Evolutionary conservation across 306 rosid genomes (phyloP).

Genomic region (Cicer arietinum): DNA sequence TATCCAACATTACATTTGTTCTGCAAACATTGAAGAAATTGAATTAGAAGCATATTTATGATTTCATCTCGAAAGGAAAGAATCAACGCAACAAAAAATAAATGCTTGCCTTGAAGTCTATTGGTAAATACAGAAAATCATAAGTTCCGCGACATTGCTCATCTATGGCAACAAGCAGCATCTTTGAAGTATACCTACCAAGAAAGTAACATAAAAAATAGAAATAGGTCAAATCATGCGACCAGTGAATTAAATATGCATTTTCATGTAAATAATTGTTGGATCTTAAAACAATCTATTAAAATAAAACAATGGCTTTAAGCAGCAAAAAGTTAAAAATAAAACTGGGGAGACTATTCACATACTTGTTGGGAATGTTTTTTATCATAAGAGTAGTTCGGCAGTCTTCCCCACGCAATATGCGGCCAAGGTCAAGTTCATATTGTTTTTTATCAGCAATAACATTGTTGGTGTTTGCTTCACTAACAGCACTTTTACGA

Average conservation of each 20-base stretch:
- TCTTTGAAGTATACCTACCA: conserved; percentile 84
- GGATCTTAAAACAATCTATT: conserved; percentile 14
- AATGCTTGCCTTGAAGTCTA: conserved; percentile 79
- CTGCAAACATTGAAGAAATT: conserved; percentile 52
- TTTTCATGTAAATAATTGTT: conserved; percentile 1
- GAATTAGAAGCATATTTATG: conserved; percentile 41
- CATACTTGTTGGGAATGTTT: conserved; percentile 89
- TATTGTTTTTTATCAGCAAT: conserved; percentile 71
- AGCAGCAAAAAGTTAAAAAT: conserved; percentile 18
- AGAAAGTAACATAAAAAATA: conserved; percentile 25
- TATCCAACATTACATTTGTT: conserved; percentile 95
- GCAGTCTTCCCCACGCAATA: conserved; percentile 68
- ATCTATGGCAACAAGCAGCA: conserved; percentile 86
- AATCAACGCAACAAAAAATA: conserved; percentile 34
- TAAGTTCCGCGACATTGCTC: conserved; percentile 84
- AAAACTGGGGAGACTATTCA: conserved; percentile 22
- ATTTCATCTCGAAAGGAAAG: conserved; percentile 28
- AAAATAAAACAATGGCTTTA: conserved; percentile 29
- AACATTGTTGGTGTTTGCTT: conserved; percentile 60
- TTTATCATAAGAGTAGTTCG: conserved; percentile 87
- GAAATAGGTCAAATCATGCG: conserved; percentile 11
- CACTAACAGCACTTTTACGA: conserved; percentile 55
- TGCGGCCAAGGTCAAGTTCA: conserved; percentile 78
- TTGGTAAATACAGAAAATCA: conserved; percentile 87
- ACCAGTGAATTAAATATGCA: not conserved